Evolutionary conservation across 2,329 filamentous ascomycete species (phyloP), one percentile per base, ranked within the genome.

Genomic region (Botryosphaeria dothidea): DNA sequence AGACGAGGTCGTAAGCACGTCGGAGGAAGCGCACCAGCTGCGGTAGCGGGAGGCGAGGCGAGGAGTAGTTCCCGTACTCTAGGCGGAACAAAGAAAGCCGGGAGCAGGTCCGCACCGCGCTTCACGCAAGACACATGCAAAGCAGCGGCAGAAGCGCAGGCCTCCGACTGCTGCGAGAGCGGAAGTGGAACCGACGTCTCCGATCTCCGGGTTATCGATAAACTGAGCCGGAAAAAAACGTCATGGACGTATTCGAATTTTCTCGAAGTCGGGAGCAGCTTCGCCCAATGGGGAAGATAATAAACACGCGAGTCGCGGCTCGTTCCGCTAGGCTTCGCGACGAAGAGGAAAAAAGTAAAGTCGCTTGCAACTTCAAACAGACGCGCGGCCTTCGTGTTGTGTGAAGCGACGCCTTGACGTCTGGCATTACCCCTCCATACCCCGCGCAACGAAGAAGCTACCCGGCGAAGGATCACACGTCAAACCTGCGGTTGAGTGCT

Each of bases 181-280:
- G 52, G 34, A 57, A 29, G 34, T 41, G 52, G 52, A n/a, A 41
- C 52, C 34, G 36, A 57, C 52, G 8, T 21, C 21, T 29, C 34
- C 41, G 57, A 31, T n/a, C 29, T 21, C 21, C 25, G 27, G 52
- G 34, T 45, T 57, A 57, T 64, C 62, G 62, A 58, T 58, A 58
- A 11, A 17, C 36, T 36, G 29, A 19, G 36, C 23, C 48, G 23
- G 23, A 29, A 27, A n/a, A n/a, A n/a, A 48, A 58, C 62, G 51
- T 64, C 62, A 64, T 58, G 48, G 34, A n/a, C 31, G 36, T 27
- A 31, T 41, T 41, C 36, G 62, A 64, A 64, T 57, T 48, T 64
- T 64, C 62, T 48, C 41, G 62, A 64, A 64, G 13, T 38, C 41
- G 25, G 19, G 38, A 57, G 62, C 62, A 64, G 23, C 52, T 64